Base-by-base conservation (phyloP, 75 land plant species). In the Pseudotsuga menziesii region DNA sequence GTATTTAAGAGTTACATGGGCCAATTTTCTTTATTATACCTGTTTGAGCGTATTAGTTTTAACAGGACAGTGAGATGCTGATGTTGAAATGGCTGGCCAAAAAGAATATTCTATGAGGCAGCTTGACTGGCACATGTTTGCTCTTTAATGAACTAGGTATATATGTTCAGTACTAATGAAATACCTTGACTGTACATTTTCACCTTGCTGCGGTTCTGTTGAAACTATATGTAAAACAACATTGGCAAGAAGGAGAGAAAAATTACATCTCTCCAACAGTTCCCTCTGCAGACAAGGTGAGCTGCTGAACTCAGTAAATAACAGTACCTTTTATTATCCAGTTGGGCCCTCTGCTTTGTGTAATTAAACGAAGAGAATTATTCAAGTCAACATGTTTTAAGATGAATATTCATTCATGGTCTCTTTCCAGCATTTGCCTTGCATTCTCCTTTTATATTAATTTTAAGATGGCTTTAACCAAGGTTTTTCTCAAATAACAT, bases 191-290 rank as follows among this genome's bases (percentile, higher is more conserved):
- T 55, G 20, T 52, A 73, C 56, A 52, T 44, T 75, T 69, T 64
- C 74, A 94, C 99, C 74, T 94, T 83, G 99, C 99, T 61, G 97
- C 98, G 26, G 98, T 97, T n/a, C 76, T 94, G 26, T 78, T 97
- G 57, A 97, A 94, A 84, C 99, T 94, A 73, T 94, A 89, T 71
- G 85, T 94, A 74, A 97, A 92, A 80, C 91, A 97, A 76, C 98
- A 97, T 75, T 97, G 99, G 99, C 82, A 90, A 73, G 94, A 91
- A 78, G 98, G 83, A 26, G 95, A 92, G 25, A 86, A 90, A 75
- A 80, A 71, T 22, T 92, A 87, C 76, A 85, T 85, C 41, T 91
- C 81, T 81, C 93, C 98, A 52, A 78, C 76, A 60, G 90, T 88
- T 73, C 79, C 93, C 15, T 56, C 79, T 72, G 85, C 82, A 26